Conservation (phyloP, 352 stramenopile species). For the Globisporangium sylvaticum region DNA sequence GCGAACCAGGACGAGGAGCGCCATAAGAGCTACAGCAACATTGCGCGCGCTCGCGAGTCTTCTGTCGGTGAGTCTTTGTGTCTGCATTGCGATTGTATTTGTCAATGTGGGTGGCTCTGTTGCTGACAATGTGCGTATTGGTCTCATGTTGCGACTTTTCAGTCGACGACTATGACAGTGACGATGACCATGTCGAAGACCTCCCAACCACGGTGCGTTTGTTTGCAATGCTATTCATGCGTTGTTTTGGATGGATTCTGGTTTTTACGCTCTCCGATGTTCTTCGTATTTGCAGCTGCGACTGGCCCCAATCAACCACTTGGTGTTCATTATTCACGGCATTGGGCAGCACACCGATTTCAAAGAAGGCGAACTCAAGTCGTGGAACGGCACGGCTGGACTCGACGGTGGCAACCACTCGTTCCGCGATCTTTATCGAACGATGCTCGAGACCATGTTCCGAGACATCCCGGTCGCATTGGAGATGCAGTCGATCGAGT, state of each 20-base stretch:
- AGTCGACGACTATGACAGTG: constrained; percentile 32
- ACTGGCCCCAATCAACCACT: constrained; percentile 70
- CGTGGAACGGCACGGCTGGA: constrained; percentile 65
- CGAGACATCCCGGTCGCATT: constrained; percentile 74
- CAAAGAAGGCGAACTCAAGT: constrained; percentile 79
- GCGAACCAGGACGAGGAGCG: constrained; percentile 30
- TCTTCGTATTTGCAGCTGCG: constrained; percentile 41
- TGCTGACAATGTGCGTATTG: background rate
- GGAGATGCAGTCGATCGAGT: constrained; percentile 89
- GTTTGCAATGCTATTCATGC: background rate
- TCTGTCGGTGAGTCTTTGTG: constrained; percentile 23
- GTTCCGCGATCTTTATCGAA: constrained; percentile 73
- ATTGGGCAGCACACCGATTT: constrained; percentile 87
- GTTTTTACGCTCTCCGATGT: background rate
- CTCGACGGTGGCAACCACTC: constrained; percentile 76
- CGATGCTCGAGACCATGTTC: constrained; percentile 78
- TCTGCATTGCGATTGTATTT: background rate
- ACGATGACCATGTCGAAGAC: constrained; percentile 66
- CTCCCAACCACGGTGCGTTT: constrained; percentile 60
- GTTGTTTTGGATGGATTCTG: background rate
- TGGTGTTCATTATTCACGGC: constrained; percentile 86
- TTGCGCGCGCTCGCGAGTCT: constrained; percentile 22
- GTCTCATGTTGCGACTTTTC: background rate
- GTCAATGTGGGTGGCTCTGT: background rate
- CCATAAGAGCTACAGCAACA: constrained; percentile 69